phyloP scores from a whole-genome alignment of 2,329 filamentous ascomycete genomes.

The Calonectria pteridis region DNA sequence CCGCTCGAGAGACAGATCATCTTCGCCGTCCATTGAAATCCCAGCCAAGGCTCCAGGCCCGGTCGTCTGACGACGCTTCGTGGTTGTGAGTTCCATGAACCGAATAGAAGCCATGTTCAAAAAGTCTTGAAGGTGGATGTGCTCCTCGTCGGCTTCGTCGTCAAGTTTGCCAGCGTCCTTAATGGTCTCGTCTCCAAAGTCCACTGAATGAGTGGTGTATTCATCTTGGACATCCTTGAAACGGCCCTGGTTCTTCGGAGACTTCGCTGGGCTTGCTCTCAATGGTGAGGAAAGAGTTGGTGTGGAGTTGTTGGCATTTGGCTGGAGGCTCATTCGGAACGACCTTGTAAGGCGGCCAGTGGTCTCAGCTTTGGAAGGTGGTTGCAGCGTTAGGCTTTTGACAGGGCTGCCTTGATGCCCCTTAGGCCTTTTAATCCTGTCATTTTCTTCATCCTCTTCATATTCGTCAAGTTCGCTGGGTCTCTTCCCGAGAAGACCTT shows the following conservation, averaged over 20 bases:
- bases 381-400: slow-evolving; percentile 79
- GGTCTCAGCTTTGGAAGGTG: slow-evolving; percentile 75
- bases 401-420: slow-evolving; percentile 81
- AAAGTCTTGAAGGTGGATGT: slow-evolving; percentile 90
- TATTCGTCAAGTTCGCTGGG: slow-evolving; percentile 78
- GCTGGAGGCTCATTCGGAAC: slow-evolving; percentile 60
- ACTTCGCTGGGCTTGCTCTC: slow-evolving; percentile 60
- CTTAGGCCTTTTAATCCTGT: slow-evolving; percentile 77
- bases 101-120: slow-evolving; percentile 95
- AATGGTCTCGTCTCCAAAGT: slow-evolving; percentile 57
- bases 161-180: slow-evolving; percentile 57
- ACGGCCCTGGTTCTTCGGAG: slow-evolving; percentile 67
- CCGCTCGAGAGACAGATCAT: slow-evolving; percentile 75
- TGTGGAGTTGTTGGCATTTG: slow-evolving; percentile 56
- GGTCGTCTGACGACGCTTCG: slow-evolving; percentile 88
- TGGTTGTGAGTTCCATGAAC: slow-evolving; percentile 98
- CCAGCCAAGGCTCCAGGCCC: slow-evolving; percentile 66
- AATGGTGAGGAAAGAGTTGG: slow-evolving; percentile 61
- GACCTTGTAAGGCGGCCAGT: slow-evolving; percentile 71
- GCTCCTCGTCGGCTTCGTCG: slow-evolving; percentile 65
- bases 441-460: slow-evolving; percentile 69
- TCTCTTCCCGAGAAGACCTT: slow-evolving; percentile 79
- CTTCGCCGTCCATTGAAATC: slow-evolving; percentile 55
- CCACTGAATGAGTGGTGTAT: slow-evolving; percentile 58
- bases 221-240: slow-evolving; percentile 67